Evolutionary conservation across 2,329 filamentous ascomycete genomes (phyloP), one percentile per base, ranked within the genome.

Genomic region (Emergomyces pasteurianus): DNA sequence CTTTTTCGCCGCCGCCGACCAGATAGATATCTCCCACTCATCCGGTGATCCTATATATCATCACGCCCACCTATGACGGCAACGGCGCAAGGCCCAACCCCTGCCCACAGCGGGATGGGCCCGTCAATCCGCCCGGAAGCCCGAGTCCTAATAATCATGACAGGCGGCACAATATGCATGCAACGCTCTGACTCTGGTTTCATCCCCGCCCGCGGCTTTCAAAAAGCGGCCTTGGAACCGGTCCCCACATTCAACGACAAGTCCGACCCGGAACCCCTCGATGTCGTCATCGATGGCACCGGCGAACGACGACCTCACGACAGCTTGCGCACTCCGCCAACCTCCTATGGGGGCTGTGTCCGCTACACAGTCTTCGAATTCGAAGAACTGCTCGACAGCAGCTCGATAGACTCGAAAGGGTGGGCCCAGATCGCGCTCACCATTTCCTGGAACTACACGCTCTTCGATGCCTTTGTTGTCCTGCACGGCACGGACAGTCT

Each of bases 401-500:
- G 88, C 71, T 94, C 89, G 60, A 95, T 96, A 72, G 89, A 91
- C 63, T 89, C 90, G 21, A 82, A 83, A 50, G 90, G 90, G 61
- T 96, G 90, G 92, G 86, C 88, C 12, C 83, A 90, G 70, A 94
- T 96, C 70, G 90, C 91, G 0, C 77, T 81, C 58, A 84, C 87
- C n/a, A 84, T 96, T 66, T 82, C 85, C 67, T 84, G 87, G 65
- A 96, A 96, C 74, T 96, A 96, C 73, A 86, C 86, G 64, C 81
- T 90, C 0, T 96, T 91, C 69, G 92, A 96, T 72, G 90, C 89
- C 23, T 96, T 96, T 70, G 90, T 96, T 26, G 86, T 96, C 47
- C 84, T 95, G 40, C 91, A 96, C 73, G 91, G 91, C 63, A 96
- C 91, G 7, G 91, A 96, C 74, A 95, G 89, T 52, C 79, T 96